Percentiles rank a stretch among this genome's conserved stretches.
Evolutionary conservation across 768 basidiomycete species (phyloP).

Genomic region (Collybiopsis luxurians): DNA sequence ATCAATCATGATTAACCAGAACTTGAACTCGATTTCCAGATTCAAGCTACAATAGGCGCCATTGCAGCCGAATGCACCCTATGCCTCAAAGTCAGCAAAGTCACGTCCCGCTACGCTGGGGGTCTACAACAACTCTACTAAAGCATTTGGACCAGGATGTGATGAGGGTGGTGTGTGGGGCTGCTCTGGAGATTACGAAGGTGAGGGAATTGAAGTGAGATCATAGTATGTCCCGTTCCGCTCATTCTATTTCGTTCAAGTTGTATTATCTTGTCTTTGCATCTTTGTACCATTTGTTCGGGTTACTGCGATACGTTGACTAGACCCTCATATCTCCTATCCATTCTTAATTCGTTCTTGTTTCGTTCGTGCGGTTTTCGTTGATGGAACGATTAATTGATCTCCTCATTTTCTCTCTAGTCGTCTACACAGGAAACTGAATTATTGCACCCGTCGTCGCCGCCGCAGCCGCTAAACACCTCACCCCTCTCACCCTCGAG

Average conservation of each 20-base stretch:
- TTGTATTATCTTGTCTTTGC: too few species aligned
- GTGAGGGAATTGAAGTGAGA: constrained; percentile 45
- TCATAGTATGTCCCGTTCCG: constrained; percentile 19
- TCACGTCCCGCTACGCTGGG: constrained; percentile 43
- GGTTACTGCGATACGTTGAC: too few species aligned
- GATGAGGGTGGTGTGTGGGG: constrained; percentile 59
- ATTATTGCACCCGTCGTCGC: constrained; percentile 47
- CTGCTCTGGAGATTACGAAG: constrained; percentile 51
- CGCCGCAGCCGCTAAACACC: constrained; percentile 48
- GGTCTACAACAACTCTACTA: constrained; percentile 55
- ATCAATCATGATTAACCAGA: too few species aligned
- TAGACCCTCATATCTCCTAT: not conserved
- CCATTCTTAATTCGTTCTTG: too few species aligned
- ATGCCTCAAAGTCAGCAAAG: constrained; percentile 67
- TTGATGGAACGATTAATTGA: too few species aligned
- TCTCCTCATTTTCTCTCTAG: too few species aligned
- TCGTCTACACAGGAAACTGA: constrained; percentile 48
- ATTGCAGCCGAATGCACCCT: constrained; percentile 72
- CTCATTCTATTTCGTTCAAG: too few species aligned
- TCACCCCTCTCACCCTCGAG: constrained; percentile 56
- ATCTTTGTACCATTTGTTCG: too few species aligned
- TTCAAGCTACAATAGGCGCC: constrained; percentile 65
- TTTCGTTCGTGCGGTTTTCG: too few species aligned
- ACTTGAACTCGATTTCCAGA: not conserved
- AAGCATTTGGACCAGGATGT: constrained; percentile 51